phyloP scores from a whole-genome alignment of 768 basidiomycete species.

The Suillus subluteus region DNA sequence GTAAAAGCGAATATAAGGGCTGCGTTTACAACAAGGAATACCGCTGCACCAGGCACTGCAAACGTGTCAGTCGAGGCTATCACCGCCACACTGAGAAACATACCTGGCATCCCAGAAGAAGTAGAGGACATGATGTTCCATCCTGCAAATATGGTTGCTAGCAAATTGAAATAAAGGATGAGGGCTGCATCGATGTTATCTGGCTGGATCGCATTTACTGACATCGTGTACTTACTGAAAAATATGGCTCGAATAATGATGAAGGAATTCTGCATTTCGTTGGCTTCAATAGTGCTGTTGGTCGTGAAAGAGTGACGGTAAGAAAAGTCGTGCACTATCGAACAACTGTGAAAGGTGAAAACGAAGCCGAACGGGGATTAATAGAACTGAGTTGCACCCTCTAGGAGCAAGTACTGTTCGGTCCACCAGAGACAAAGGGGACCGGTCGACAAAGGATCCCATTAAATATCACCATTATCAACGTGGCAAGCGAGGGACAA shows the following conservation, averaged over 20 bases:
- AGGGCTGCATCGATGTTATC: conserved; percentile 33
- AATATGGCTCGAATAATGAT: conserved; percentile 58
- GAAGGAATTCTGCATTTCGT: conserved; percentile 53
- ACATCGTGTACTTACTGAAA: conserved; percentile 50
- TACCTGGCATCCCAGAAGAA: conserved; percentile 42
- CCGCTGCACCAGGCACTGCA: conserved; percentile 50
- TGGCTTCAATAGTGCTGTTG: conserved; percentile 13
- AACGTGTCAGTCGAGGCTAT: conserved; percentile 4
- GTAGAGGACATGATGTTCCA: conserved; percentile 55
- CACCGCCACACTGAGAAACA: conserved; percentile 16
- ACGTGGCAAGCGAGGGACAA: conserved; percentile 4
- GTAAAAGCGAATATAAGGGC: conserved; percentile 36
- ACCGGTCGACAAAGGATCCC: not conserved
- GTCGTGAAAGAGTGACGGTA: conserved; percentile 18
- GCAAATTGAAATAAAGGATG: conserved; percentile 52
- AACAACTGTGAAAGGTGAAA: conserved; percentile 1
- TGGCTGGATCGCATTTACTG: not conserved
- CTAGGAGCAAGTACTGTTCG: conserved; percentile 11
- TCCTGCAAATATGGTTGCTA: conserved; percentile 57
- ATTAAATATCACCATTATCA: conserved; percentile 23
- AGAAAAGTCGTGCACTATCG: not conserved
- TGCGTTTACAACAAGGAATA: conserved; percentile 53
- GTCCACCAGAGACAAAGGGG: conserved; percentile 28
- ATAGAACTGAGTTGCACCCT: conserved; percentile 13
- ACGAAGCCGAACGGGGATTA: conserved; percentile 1